These are phyloP conservation scores for Mariannaea sp. DNA, from an alignment of 2,329 filamentous ascomycete species.

Conservation along the genomic window DNA sequence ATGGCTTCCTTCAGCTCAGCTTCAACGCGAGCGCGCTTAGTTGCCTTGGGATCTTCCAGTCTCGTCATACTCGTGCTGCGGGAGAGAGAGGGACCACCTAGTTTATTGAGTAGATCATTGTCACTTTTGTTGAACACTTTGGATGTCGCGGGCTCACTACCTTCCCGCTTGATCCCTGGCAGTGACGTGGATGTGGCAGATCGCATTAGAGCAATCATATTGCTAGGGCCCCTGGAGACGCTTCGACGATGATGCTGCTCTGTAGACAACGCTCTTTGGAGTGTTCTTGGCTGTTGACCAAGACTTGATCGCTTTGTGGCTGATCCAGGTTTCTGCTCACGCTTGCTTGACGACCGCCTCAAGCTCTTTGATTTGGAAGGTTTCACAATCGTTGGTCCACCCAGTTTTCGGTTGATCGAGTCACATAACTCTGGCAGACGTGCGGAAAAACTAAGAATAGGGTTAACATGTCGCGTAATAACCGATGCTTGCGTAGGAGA, in stretches of 20 bases:
- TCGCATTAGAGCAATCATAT: constrained; percentile 66
- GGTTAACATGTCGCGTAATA: constrained; percentile 41
- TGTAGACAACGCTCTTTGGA: constrained; percentile 67
- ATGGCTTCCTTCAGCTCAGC: constrained; percentile 77
- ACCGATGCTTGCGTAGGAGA: constrained; percentile 4
- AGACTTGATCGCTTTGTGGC: constrained; percentile 53
- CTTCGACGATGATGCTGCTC: constrained; percentile 59
- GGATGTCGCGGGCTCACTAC: constrained; percentile 61
- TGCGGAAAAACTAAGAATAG: constrained; percentile 65
- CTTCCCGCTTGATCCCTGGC: constrained; percentile 69
- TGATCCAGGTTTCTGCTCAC: constrained; percentile 57
- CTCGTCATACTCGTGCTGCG: constrained; percentile 55
- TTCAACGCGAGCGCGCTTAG: constrained; percentile 69
- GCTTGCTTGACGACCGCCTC: constrained; percentile 49
- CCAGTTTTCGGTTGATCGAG: constrained; percentile 74
- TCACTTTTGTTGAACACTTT: constrained; percentile 55
- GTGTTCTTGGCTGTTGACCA: constrained; percentile 52
- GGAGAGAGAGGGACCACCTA: constrained; percentile 40
- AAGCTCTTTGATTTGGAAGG: constrained; percentile 55
- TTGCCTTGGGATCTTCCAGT: constrained; percentile 61
- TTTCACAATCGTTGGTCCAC: constrained; percentile 68
- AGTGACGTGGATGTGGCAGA: constrained; percentile 68
- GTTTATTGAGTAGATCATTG: constrained; percentile 47
- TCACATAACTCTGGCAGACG: constrained; percentile 74
- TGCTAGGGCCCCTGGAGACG: constrained; percentile 61